phyloP scores from a whole-genome alignment of 2,329 filamentous ascomycete genomes.

The Cytospora piceae region DNA sequence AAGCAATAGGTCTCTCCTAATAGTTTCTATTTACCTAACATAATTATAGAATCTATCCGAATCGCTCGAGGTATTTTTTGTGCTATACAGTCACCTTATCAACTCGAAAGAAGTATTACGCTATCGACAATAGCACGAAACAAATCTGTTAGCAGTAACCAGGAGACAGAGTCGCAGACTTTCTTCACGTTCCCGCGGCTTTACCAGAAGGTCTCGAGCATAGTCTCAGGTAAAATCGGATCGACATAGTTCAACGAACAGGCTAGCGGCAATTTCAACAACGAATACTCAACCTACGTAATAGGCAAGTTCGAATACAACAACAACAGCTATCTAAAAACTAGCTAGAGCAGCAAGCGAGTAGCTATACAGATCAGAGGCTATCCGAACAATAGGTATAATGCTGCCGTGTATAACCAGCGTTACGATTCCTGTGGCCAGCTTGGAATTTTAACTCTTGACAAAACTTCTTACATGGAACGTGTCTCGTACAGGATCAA shows the following conservation, averaged over 20 bases:
- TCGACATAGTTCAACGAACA: conserved; percentile 15
- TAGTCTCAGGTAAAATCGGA: conserved; percentile 8
- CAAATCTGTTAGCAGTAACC: neutral
- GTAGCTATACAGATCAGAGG: conserved; percentile 42
- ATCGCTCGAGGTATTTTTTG: neutral
- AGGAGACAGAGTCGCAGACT: neutral
- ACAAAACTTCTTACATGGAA: conserved; percentile 41
- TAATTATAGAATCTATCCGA: neutral
- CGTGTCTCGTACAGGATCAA: conserved; percentile 43
- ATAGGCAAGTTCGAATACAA: conserved; percentile 42
- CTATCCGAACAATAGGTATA: conserved; percentile 39
- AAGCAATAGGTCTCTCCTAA: neutral
- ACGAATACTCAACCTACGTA: conserved; percentile 37
- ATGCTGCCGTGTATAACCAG: conserved; percentile 44
- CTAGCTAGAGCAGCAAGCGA: conserved; percentile 40
- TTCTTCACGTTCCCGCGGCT: conserved; percentile 17
- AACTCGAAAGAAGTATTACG: neutral
- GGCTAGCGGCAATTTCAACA: conserved; percentile 6
- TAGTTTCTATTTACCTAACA: neutral
- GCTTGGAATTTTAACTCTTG: conserved; percentile 36
- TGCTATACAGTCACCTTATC: neutral
- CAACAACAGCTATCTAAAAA: conserved; percentile 35
- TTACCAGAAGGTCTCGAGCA: conserved; percentile 7
- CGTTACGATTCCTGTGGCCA: conserved; percentile 39
- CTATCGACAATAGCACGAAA: conserved; percentile 4